Evolutionary conservation across 2,329 filamentous ascomycete genomes (phyloP), one percentile per base, ranked within the genome.

Genomic region (Fusarium stilboides): DNA sequence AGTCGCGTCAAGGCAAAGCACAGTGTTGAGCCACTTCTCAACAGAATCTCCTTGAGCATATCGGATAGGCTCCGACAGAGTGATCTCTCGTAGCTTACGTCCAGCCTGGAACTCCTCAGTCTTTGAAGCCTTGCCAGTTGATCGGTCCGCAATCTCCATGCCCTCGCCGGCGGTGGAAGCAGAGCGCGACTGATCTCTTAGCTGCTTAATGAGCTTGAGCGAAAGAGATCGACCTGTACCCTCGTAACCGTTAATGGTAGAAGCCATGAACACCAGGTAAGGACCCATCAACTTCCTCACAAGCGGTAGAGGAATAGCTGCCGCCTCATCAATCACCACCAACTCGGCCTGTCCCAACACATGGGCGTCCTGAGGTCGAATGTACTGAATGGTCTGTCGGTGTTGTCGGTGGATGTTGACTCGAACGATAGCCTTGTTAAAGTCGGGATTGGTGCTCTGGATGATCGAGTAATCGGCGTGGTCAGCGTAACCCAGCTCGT

Each of bases 231-330:
- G 90, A 40, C 96, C 96, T 8, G 96, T 99, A 58, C 96, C 96
- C 83, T 99, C 96, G 78, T 99, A 99, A 61, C 96, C 96, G 77
- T 98, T 98, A 82, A 99, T 98, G 3, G 96, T 99, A 1, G 96
- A 99, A 1, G 97, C 94, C 96, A 99, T 98, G 81, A 99, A 99
- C 10, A 98, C 94, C 37, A 99, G 85, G 80, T 99, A 99, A 15
- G 95, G 95, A 0, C 96, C 96, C 89, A 99, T 94, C 40, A 99
- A 86, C 81, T 98, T 98, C 73, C 92, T 88, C 9, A 99, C 96
- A 4, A 98, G 84, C 1, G 96, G 96, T 13, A 99, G 82, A 14
- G 97, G 96, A 67, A 99, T 99, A 3, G 97, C 97, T 14, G 96
- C 96, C 17, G 96, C 96, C 81, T 99, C 96, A 80, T 99, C 96